Percentiles rank a stretch among this genome's conserved stretches.
Evolutionary conservation across 2,329 filamentous ascomycete genomes (phyloP).

Genomic region (Xylaria arbuscula): DNA sequence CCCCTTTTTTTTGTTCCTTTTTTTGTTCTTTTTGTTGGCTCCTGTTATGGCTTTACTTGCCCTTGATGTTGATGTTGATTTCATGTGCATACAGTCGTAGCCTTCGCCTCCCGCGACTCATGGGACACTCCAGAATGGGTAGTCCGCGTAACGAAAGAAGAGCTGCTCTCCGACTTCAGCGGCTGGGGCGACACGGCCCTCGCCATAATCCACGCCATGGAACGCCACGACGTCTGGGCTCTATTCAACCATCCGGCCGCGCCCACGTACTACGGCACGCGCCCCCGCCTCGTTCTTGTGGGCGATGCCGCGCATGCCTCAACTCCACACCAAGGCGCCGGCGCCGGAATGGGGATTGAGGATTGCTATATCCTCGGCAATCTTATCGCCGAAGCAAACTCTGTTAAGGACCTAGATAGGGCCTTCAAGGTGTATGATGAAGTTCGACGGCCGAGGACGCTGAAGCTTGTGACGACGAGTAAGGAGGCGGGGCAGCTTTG

Average conservation of each 20-base stretch:
- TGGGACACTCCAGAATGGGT: slow-evolving; percentile 46
- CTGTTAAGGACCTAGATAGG: slow-evolving; percentile 51
- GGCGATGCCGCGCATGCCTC: slow-evolving; percentile 74
- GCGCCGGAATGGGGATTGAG: slow-evolving; percentile 68
- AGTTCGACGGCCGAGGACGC: slow-evolving; percentile 60
- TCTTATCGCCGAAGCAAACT: slow-evolving; percentile 57
- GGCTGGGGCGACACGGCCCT: slow-evolving; percentile 41
- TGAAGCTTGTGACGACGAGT: slow-evolving; percentile 63
- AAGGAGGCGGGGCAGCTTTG: slow-evolving; percentile 58
- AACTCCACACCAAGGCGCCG: slow-evolving; percentile 69
- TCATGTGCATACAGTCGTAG: slow-evolving; percentile 40
- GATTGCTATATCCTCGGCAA: slow-evolving; percentile 56
- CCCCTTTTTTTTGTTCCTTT: not conserved
- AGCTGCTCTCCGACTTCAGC: slow-evolving; percentile 42
- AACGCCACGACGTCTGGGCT: slow-evolving; percentile 61
- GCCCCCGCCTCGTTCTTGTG: slow-evolving; percentile 58
- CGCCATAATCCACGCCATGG: slow-evolving; percentile 42
- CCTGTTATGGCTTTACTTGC: not conserved
- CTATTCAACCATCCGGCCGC: slow-evolving; percentile 57
- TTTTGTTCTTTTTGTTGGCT: too few species aligned
- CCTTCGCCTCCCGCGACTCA: slow-evolving; percentile 43
- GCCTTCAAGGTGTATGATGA: slow-evolving; percentile 65
- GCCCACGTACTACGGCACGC: slow-evolving; percentile 53
- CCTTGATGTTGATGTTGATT: slow-evolving; percentile 7
- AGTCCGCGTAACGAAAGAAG: slow-evolving; percentile 41